Evolutionary conservation across 352 stramenopile genomes (phyloP), one percentile per base, ranked within the genome.

Genomic region (Phytophthora foliorum): DNA sequence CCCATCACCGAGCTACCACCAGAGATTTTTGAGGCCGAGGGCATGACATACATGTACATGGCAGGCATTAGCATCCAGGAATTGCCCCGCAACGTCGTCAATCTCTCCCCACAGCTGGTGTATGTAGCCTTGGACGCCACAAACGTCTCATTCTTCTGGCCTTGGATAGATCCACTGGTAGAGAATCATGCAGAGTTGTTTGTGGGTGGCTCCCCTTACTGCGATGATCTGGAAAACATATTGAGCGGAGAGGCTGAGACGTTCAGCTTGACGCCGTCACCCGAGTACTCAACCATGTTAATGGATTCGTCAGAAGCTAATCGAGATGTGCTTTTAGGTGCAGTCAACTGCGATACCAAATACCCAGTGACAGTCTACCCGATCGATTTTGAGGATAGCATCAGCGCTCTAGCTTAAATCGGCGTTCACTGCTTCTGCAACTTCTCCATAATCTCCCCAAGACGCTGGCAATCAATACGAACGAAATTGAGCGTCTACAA

Each of bases 1-100:
- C 76, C 76, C 6, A 74, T 84, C n/a, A 42, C 34, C 0, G 27
- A 60, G 1, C 48, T 84, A 4, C 73, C 76, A 3, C 36, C 48
- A 3, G 36, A 56, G 11, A 29, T 81, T 8, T 75, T 80, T 14
- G 49, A 72, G 10, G 25, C 67, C 13, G 24, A 32, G 14, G 53
- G 39, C 29, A 31, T 77, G 52, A 0, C 25, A 5, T 67, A 67
- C 38, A 21, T 80, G 21, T 45, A 57, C 17, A 51, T 72, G 9
- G 63, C 42, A 3, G 36, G 45, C 34, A 75, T 48, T 7, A 29
- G 25, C n/a, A 51, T 80, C 17, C 14, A 34, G 4, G 54, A 69
- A 17, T 46, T 80, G 22, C 68, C 63, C 1, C 50, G 31, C 9
- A 68, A 72, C 32, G 72, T 77, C 19, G 63, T 44, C 13, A 57